These are phyloP conservation scores for Stephania yunnanensis DNA, from an alignment of 164 flowering plant genomes.

Conservation along the genomic window DNA sequence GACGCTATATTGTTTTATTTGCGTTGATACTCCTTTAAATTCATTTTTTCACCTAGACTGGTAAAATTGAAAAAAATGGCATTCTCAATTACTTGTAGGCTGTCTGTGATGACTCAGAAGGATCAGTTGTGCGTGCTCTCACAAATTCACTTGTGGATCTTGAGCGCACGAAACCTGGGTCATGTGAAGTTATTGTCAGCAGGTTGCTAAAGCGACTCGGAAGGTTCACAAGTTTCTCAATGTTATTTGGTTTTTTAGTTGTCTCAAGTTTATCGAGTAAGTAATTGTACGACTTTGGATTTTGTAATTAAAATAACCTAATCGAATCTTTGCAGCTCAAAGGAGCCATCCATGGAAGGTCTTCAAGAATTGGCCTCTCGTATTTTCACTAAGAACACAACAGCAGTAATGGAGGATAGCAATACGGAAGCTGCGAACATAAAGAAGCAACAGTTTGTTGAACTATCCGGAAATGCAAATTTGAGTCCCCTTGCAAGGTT, in stretches of 20 bases:
- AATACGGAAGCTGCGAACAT: constrained; percentile 36
- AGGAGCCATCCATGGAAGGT: constrained; percentile 67
- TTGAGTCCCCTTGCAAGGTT: constrained; percentile 85
- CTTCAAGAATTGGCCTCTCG: constrained; percentile 64
- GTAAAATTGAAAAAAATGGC: neutral
- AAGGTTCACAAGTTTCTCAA: constrained; percentile 42
- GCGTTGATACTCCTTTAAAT: neutral
- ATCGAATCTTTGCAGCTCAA: constrained; percentile 48
- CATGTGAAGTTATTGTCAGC: constrained; percentile 62
- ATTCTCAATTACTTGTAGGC: constrained; percentile 33
- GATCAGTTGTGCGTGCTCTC: constrained; percentile 40
- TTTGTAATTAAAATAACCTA: constrained; percentile 5
- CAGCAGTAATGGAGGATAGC: constrained; percentile 26
- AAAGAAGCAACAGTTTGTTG: constrained; percentile 50
- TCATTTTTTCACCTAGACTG: constrained; percentile 3
- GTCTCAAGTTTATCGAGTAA: neutral
- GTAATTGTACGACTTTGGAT: neutral
- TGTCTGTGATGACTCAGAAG: constrained; percentile 59
- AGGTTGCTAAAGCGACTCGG: constrained; percentile 68
- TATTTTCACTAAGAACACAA: constrained; percentile 40
- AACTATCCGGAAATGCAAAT: constrained; percentile 48
- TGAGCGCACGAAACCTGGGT: constrained; percentile 71
- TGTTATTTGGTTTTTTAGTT: neutral
- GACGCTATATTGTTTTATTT: neutral
- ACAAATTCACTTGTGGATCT: constrained; percentile 55